Evolutionary conservation across 108 stramenopile genomes (phyloP), one percentile per base, ranked within the genome.

Genomic region (Conticribra weissflogii): DNA sequence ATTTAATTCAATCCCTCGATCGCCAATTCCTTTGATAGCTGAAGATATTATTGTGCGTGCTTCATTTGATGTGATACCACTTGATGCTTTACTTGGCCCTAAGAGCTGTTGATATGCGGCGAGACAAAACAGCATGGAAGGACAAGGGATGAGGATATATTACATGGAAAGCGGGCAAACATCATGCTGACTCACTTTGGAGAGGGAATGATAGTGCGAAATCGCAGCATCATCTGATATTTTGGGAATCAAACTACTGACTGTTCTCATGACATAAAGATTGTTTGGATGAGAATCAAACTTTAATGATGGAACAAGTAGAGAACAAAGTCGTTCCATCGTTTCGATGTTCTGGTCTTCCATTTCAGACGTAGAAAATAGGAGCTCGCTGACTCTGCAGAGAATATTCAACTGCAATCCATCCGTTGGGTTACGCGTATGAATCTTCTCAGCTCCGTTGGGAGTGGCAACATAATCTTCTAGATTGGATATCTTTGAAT

Each of bases 291-390:
- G 74, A 17, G 64, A 71, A 29, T 71, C 74, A 61, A 82, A 79
- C 21, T 81, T 78, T 24, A 96, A 66, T 71, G 82, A 87, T 14
- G 89, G 88, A 36, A 93, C 65, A 8, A 96, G 79, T 24, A 96
- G 69, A 29, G 54, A 44, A 50, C 79, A 86, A 25, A 92, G 79
- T 52, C 51, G 86, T 29, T 78, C 76, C 28, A 88, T 49, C 25
- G 66, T 76, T 23, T 41, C 32, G 23, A 66, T 63, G 9, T 80
- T 54, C 22, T 75, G 55, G 28, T 32, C 44, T 17, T 53, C 54
- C 19, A 32, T 62, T 14, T 81, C 52, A 21, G 67, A 61, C 15
- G 72, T 46, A 47, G 70, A 71, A 41, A 90, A 56, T 33, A 83
- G 65, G 9, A 90, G 71, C 56, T 87, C 87, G 64, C 84, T 88